A percentile compares a stretch with the other conserved stretches of the same genome.
These are phyloP conservation scores for Venturia nashicola DNA, from an alignment of 2,329 filamentous ascomycete genomes.

Conservation along the genomic window DNA sequence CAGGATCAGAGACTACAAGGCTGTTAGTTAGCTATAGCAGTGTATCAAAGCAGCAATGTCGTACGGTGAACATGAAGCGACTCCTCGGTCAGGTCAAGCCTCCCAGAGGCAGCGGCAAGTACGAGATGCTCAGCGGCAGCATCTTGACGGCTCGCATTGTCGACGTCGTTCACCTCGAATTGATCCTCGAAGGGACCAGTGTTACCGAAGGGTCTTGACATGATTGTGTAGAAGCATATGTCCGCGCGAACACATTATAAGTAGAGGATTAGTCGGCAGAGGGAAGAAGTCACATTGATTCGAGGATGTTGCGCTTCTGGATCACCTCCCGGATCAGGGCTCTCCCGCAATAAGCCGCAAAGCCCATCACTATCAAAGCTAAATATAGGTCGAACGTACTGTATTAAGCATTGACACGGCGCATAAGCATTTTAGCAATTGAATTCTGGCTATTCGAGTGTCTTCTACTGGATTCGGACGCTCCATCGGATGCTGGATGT, in stretches of 20 bases:
- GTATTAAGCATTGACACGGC: neutral
- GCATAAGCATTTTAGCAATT: neutral
- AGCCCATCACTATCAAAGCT: neutral
- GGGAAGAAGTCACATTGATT: no score
- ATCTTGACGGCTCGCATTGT: neutral
- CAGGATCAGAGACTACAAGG: neutral
- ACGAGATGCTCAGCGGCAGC: neutral
- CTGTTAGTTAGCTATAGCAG: neutral
- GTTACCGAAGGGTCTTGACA: neutral
- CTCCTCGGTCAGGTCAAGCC: neutral
- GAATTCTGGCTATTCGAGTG: neutral
- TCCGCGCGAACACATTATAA: neutral
- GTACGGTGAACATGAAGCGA: constrained; percentile 7
- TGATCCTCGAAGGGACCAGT: neutral
- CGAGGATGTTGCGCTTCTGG: neutral
- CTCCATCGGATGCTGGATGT: neutral
- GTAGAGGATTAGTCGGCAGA: neutral
- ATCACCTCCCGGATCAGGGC: neutral
- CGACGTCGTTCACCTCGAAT: neutral
- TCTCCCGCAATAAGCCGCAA: neutral
- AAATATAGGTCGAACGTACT: no score
- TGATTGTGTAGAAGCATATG: neutral
- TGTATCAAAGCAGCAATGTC: neutral
- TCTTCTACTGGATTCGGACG: neutral
- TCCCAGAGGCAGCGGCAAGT: neutral